Evolutionary conservation across 78 protist genomes (phyloP), one percentile per base, ranked within the genome.

Genomic region (Goniomonas avonlea): DNA sequence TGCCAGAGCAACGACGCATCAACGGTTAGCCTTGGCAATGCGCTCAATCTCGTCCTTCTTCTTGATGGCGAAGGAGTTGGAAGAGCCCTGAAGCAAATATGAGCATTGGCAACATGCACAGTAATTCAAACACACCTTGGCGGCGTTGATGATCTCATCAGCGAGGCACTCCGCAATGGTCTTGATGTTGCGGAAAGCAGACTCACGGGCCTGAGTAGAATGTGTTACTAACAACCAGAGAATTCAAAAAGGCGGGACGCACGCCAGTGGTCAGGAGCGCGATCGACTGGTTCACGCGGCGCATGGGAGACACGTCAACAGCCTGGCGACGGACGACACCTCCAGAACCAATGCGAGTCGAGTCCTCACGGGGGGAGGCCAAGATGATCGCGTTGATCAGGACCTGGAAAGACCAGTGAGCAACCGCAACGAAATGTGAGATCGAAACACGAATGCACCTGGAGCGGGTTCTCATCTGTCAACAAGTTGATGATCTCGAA

Each of bases 271-370:
- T 75, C 80, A 98, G 32, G 70, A 96, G 88, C 86, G 65, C 86
- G 80, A 98, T 58, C 50, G 98, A 96, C 87, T 90, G 93, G 95
- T 98, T 95, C 61, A 97, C 99, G 40, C 99, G 96, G 80, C 99
- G 96, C 80, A 97, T 93, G 60, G 99, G 99, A 5, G 99, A 95
- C 63, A 97, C 99, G 82, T 98, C 99, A 70, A 96, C 99, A 60
- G 99, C 96, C 89, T 98, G 99, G 29, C 99, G 90, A 18, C 98
- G 90, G 76, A 91, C 99, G 17, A 94, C 94, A 89, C 99, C 99
- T 18, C 70, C 84, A 23, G 92, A 63, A 58, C 99, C 99, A 58
- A 98, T 87, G 27, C 99, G 93, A 68, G 99, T 98, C 35, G 99
- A 92, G 85, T 98, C 99, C 84, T 98, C 99, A 58, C 99, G 96